Conservation (phyloP, 352 stramenopile species). For the Elongisporangium prolatum region DNA sequence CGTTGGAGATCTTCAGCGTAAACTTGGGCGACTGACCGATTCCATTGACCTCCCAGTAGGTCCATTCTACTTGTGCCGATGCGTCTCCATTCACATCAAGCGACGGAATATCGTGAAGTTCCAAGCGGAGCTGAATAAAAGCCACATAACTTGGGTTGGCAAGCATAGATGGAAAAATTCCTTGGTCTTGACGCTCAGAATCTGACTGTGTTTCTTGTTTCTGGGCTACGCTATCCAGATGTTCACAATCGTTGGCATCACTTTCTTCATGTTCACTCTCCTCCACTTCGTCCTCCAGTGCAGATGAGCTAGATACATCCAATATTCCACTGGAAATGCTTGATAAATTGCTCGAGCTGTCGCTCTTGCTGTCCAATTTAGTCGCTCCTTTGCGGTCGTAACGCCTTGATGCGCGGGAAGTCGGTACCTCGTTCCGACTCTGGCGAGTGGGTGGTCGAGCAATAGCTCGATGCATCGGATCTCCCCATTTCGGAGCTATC, state of each 20-base stretch:
- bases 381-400: neutral
- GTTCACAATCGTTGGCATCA: neutral
- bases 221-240: neutral
- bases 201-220: neutral
- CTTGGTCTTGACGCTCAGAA: neutral
- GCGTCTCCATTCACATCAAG: constrained; percentile 22
- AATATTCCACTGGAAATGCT: neutral
- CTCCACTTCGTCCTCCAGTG: neutral
- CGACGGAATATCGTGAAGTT: constrained; percentile 33
- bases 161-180: neutral
- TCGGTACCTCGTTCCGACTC: neutral
- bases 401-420: neutral
- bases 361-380: neutral
- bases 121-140: constrained; percentile 33
- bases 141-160: neutral
- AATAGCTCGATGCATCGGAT: neutral
- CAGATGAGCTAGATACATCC: neutral
- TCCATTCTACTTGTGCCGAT: constrained; percentile 25
- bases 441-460: neutral
- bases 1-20: constrained; percentile 31
- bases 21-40: constrained; percentile 36
- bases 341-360: neutral
- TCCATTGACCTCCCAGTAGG: constrained; percentile 41
- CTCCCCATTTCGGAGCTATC: neutral
- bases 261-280: neutral